Conservation (phyloP, 805 yeast genomes). For the Candida schatavii region DNA sequence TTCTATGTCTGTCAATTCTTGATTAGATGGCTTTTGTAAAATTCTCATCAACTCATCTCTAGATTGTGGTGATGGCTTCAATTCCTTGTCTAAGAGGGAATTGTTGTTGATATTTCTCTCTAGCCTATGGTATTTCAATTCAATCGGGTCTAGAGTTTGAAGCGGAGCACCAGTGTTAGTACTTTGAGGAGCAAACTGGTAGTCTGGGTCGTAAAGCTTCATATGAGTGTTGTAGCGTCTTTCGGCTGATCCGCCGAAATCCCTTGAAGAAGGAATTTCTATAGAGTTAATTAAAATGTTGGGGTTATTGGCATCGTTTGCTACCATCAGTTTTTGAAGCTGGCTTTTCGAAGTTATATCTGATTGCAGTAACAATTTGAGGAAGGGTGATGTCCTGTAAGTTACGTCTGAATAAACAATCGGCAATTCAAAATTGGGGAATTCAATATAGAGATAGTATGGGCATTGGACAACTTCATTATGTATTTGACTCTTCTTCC, state of each 20-base stretch:
- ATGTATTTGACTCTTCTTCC: not conserved
- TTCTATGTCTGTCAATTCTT: slow-evolving; percentile 75
- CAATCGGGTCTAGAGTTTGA: slow-evolving; percentile 66
- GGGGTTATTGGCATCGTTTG: slow-evolving; percentile 22
- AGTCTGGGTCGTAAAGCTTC: slow-evolving; percentile 48
- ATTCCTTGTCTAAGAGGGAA: slow-evolving; percentile 73
- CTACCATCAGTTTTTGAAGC: slow-evolving; percentile 1
- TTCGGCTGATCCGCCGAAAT: not conserved
- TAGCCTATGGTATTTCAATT: slow-evolving; percentile 76
- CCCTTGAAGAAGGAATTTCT: slow-evolving; percentile 26
- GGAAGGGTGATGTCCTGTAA: slow-evolving; percentile 10
- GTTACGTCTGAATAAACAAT: slow-evolving; percentile 39
- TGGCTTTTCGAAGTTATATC: not conserved
- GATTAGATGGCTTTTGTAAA: slow-evolving; percentile 77
- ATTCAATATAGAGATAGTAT: slow-evolving; percentile 35
- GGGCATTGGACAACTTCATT: slow-evolving; percentile 5
- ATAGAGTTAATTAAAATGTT: slow-evolving; percentile 32
- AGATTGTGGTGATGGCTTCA: slow-evolving; percentile 82
- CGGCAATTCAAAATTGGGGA: slow-evolving; percentile 43
- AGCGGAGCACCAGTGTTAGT: not conserved
- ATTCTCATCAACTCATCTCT: slow-evolving; percentile 72
- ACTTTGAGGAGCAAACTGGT: slow-evolving; percentile 12
- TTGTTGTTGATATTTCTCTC: slow-evolving; percentile 77
- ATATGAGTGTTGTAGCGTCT: not conserved
- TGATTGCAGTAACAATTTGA: not conserved